A percentile compares a stretch with the other conserved stretches of the same genome.
phyloP scores from a whole-genome alignment of 73 alveolate genomes.

The Paramecium bursaria region DNA sequence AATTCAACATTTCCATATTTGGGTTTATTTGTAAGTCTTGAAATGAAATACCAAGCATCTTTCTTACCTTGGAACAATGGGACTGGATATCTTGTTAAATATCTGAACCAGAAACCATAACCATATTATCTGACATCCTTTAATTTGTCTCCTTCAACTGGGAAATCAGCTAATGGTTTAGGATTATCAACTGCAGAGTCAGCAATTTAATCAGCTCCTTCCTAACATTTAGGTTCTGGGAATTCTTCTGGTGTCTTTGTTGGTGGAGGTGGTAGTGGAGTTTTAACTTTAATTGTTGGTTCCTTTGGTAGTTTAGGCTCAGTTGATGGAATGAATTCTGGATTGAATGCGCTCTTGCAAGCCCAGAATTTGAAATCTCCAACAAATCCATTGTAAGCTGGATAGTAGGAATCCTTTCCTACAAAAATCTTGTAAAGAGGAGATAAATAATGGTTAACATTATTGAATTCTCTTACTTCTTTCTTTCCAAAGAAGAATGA shows the following conservation, averaged over 20 bases:
- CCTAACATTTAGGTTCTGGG: slow-evolving; percentile 17
- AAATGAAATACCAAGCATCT: slow-evolving; percentile 33
- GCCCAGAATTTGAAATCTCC: slow-evolving; percentile 14
- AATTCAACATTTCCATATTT: neutral
- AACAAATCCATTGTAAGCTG: slow-evolving; percentile 42
- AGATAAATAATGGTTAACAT: slow-evolving; percentile 46
- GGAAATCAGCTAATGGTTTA: slow-evolving; percentile 3
- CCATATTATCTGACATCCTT: slow-evolving; percentile 61
- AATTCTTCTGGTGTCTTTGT: slow-evolving; percentile 3
- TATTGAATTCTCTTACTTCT: slow-evolving; percentile 18
- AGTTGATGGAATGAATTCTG: slow-evolving; percentile 32
- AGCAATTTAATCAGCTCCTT: slow-evolving; percentile 3
- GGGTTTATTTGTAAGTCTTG: slow-evolving; percentile 11
- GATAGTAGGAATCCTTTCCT: slow-evolving; percentile 52
- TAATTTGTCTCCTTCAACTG: slow-evolving; percentile 3
- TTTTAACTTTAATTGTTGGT: slow-evolving; percentile 29
- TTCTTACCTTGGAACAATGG: slow-evolving; percentile 52
- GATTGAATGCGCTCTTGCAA: slow-evolving; percentile 27
- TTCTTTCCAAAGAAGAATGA: slow-evolving; percentile 23
- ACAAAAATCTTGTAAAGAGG: slow-evolving; percentile 35
- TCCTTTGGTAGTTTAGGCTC: slow-evolving; percentile 7
- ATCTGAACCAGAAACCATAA: slow-evolving; percentile 58
- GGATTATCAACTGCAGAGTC: slow-evolving; percentile 6
- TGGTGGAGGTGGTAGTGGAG: neutral
- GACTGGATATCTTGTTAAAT: slow-evolving; percentile 36